These are phyloP conservation scores for Cladorrhinum sp. DNA, from an alignment of 2,329 filamentous ascomycete species.

Conservation along the genomic window DNA sequence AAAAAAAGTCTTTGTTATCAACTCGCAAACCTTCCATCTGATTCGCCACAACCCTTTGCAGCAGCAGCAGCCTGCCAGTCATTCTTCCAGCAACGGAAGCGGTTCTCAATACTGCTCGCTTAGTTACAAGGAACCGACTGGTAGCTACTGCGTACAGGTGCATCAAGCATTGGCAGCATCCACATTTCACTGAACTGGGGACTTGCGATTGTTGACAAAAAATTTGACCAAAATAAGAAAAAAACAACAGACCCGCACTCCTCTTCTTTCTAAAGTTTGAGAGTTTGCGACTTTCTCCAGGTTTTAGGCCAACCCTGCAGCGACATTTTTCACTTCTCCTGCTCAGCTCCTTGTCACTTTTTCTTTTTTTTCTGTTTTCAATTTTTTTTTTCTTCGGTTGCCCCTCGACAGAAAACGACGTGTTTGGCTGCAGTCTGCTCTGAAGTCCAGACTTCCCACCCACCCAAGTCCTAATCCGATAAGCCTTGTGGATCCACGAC, in stretches of 20 bases:
- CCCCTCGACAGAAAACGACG: background rate
- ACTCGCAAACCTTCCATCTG: background rate
- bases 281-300: conserved; percentile 1
- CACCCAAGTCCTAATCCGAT: conserved; percentile 19
- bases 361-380: background rate
- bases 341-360: no score
- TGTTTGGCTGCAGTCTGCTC: conserved; percentile 11
- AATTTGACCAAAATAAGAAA: conserved; percentile 19
- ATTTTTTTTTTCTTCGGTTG: background rate
- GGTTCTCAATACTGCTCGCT: background rate
- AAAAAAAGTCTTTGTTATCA: background rate
- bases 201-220: conserved; percentile 30
- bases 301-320: background rate
- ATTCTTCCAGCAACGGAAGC: conserved; percentile 2
- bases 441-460: conserved; percentile 2
- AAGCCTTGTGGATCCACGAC: conserved; percentile 26
- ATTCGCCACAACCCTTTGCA: background rate
- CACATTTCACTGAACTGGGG: conserved; percentile 20
- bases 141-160: background rate
- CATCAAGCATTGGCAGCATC: conserved; percentile 25
- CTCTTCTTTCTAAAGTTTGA: conserved; percentile 5
- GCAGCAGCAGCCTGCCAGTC: background rate
- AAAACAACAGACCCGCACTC: conserved; percentile 25
- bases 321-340: background rate
- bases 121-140: background rate